phyloP scores from a whole-genome alignment of 768 basidiomycete genomes.

The Hygrocybe punicea region DNA sequence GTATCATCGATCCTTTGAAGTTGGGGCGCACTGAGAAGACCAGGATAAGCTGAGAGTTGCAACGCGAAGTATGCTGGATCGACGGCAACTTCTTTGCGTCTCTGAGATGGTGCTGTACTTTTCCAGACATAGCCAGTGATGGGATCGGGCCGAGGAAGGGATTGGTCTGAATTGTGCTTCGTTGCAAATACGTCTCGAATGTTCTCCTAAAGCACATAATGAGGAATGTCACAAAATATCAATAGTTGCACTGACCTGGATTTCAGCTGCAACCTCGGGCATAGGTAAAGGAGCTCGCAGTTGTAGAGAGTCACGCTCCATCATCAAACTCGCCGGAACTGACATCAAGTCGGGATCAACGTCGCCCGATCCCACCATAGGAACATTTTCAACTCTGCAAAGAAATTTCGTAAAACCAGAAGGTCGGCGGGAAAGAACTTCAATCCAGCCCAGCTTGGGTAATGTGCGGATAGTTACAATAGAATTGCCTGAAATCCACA shows the following conservation, averaged over 20 bases:
- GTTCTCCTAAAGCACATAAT: slow-evolving; percentile 20
- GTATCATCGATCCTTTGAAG: slow-evolving; percentile 51
- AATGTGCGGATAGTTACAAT: slow-evolving; percentile 79
- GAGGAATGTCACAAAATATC: background rate
- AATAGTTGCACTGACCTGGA: slow-evolving; percentile 10
- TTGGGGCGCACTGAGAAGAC: slow-evolving; percentile 37
- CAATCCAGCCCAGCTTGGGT: slow-evolving; percentile 79
- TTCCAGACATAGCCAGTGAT: slow-evolving; percentile 89
- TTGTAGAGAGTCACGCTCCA: slow-evolving; percentile 52
- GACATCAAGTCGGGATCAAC: slow-evolving; percentile 76
- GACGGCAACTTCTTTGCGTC: slow-evolving; percentile 79
- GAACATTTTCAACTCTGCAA: slow-evolving; percentile 85
- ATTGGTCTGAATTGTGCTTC: slow-evolving; percentile 21
- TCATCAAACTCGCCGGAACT: slow-evolving; percentile 66
- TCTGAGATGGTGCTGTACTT: slow-evolving; percentile 78
- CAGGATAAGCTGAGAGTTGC: slow-evolving; percentile 72
- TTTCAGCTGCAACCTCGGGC: slow-evolving; percentile 12
- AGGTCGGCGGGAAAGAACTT: slow-evolving; percentile 77
- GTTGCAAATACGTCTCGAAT: slow-evolving; percentile 25
- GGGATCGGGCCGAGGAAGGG: slow-evolving; percentile 55
- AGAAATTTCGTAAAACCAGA: slow-evolving; percentile 86
- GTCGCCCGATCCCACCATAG: slow-evolving; percentile 79
- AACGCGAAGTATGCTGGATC: slow-evolving; percentile 84
- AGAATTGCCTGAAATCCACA: slow-evolving; percentile 84
- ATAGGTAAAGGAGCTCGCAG: slow-evolving; percentile 24